Conservation (phyloP, 2,329 filamentous ascomycete genomes). For the Microcyclospora tardicrescens region DNA sequence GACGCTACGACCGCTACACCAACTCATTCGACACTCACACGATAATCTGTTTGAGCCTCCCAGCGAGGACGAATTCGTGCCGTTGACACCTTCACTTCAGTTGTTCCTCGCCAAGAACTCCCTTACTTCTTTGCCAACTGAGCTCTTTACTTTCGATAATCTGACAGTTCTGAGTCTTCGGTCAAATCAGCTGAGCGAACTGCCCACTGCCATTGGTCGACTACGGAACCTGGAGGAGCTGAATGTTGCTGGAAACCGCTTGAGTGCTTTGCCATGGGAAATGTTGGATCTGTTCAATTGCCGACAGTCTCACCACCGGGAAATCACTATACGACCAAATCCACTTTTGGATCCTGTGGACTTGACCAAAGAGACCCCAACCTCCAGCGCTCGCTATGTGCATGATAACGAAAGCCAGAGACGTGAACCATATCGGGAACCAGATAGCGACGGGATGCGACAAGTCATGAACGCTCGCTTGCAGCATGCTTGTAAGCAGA, state of each 20-base stretch:
- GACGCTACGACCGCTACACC: conserved; percentile 42
- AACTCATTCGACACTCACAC: conserved; percentile 22
- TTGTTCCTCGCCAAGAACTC: conserved; percentile 50
- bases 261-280: conserved; percentile 50
- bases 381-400: neutral
- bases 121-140: conserved; percentile 43
- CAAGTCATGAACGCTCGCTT: conserved; percentile 1
- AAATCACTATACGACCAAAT: conserved; percentile 50
- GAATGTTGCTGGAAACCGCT: conserved; percentile 52
- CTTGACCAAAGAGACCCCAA: conserved; percentile 1
- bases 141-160: conserved; percentile 48
- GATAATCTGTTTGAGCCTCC: conserved; percentile 18
- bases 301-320: conserved; percentile 37
- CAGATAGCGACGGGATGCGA: neutral
- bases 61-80: conserved; percentile 46
- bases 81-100: conserved; percentile 46
- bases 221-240: conserved; percentile 48
- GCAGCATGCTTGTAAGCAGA: neutral
- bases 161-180: conserved; percentile 55
- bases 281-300: conserved; percentile 42
- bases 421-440: too few relatives aligned
- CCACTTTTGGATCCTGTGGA: conserved; percentile 32
- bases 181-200: conserved; percentile 46
- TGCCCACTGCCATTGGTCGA: conserved; percentile 47
- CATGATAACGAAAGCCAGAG: neutral